Conservation (phyloP, 164 flowering plant species). For the Platanus orientalis region DNA sequence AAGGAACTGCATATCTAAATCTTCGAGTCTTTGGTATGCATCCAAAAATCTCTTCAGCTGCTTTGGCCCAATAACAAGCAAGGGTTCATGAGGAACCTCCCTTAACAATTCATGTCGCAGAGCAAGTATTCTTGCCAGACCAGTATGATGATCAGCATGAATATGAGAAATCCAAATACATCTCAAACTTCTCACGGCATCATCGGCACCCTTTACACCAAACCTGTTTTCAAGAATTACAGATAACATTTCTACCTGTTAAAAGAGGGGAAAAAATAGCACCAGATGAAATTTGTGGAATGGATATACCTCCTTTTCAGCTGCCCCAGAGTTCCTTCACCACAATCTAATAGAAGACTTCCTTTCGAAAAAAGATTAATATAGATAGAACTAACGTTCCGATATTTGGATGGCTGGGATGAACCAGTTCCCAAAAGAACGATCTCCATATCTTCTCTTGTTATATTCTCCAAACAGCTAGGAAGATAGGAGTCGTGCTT, state of each 20-base stretch:
- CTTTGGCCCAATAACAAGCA: conserved; percentile 83
- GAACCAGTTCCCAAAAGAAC: conserved; percentile 98
- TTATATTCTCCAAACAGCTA: conserved; percentile 70
- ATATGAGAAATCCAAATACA: conserved; percentile 97
- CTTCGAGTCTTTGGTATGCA: conserved; percentile 90
- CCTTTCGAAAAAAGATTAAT: conserved; percentile 92
- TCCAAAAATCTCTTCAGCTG: conserved; percentile 72
- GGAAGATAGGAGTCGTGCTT: conserved; percentile 33
- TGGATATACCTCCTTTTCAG: conserved; percentile 80
- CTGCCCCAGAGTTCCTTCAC: conserved; percentile 97
- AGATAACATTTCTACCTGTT: background rate
- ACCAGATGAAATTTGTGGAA: background rate
- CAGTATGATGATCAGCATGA: conserved; percentile 97
- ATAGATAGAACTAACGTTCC: conserved; percentile 85
- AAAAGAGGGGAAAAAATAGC: conserved; percentile 2
- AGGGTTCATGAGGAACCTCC: conserved; percentile 64
- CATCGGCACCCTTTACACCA: conserved; percentile 81
- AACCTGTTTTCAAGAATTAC: conserved; percentile 40
- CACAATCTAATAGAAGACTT: conserved; percentile 85
- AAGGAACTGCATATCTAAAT: conserved; percentile 84
- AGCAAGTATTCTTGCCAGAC: conserved; percentile 91
- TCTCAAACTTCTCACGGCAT: conserved; percentile 56
- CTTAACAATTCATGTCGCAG: conserved; percentile 59
- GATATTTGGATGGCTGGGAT: conserved; percentile 94
- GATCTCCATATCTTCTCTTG: conserved; percentile 88